Percentiles rank a stretch among this genome's conserved stretches.
phyloP scores from a whole-genome alignment of 192 early-diverging fungal genomes.

The Podila clonocystis region DNA sequence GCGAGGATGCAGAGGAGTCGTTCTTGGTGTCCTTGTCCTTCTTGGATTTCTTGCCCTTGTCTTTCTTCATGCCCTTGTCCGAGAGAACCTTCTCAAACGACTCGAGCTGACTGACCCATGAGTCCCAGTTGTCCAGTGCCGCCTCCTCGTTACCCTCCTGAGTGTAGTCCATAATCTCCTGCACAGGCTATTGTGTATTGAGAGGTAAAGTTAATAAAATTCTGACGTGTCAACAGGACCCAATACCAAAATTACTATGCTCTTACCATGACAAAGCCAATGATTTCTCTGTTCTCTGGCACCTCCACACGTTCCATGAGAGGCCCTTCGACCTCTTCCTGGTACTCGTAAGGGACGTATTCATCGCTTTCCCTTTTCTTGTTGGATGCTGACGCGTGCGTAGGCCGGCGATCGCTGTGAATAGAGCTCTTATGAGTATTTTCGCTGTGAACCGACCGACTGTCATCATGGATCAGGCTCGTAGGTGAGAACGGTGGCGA shows the following conservation, averaged over 20 bases:
- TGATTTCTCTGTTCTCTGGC: conserved; percentile 20
- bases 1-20: conserved; percentile 1
- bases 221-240: neutral
- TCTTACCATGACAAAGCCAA: conserved; percentile 36
- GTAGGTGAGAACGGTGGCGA: conserved; percentile 20
- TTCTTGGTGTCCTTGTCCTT: conserved; percentile 11
- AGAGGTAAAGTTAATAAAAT: no score
- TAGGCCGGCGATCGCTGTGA: conserved; percentile 6
- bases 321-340: conserved; percentile 40
- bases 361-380: conserved; percentile 33
- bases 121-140: conserved; percentile 46
- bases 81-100: conserved; percentile 43
- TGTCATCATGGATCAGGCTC: conserved; percentile 1
- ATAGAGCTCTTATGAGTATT: conserved; percentile 28
- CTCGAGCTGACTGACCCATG: conserved; percentile 51
- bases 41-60: conserved; percentile 21
- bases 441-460: conserved; percentile 26
- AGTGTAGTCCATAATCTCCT: conserved; percentile 12
- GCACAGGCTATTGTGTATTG: conserved; percentile 17
- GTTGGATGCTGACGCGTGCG: neutral
- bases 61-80: conserved; percentile 40
- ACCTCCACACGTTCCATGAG: conserved; percentile 45
- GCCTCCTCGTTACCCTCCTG: conserved; percentile 5
- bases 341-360: conserved; percentile 47
- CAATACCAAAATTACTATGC: no score